Evolutionary conservation across 2,329 filamentous ascomycete species (phyloP), one percentile per base, ranked within the genome.

Genomic region (Didymella pomorum): DNA sequence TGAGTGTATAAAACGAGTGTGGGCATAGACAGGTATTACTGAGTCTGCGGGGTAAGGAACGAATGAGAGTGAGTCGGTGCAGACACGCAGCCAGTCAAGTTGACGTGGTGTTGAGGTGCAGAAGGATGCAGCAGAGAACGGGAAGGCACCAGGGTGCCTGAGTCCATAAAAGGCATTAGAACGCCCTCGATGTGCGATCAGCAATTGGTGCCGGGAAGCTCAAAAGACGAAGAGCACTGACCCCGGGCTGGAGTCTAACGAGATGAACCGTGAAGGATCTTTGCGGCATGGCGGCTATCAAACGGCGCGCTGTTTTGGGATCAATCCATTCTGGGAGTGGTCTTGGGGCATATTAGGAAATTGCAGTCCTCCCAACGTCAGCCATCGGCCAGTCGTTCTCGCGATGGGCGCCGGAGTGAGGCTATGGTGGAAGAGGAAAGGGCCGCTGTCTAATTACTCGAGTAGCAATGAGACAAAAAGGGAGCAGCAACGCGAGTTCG

Each of bases 81-180:
- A 61, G 59, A 67, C 64, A 67, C 54, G 61, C 56, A 68, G 58
- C 62, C 61, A 68, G 63, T 61, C 61, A 62, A 60, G 66, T 66
- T 39, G 64, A 58, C 58, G 67, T 65, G 62, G 60, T 62, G 58
- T 62, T 59, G 56, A 63, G 44, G 41, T 65, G 67, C 65, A 65
- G 59, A 63, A 67, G 58, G 61, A 60, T 68, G 69, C 69, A 71
- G 67, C 63, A 58, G 18, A 63, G 55, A 58, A 54, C 58, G 59
- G 50, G 52, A 49, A 57, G 58, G 65, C 60, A 61, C 56, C 58
- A 62, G 64, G 63, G 57, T 67, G 54, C 52, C 60, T 62, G 62
- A 63, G 58, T 52, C 62, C 63, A 69, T 67, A 68, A 67, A 66
- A 59, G 56, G 52, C 53, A 56, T 61, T 63, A 57, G 51, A 60